Conservation (phyloP, 208 protist species). For the Leishmania turanica region DNA sequence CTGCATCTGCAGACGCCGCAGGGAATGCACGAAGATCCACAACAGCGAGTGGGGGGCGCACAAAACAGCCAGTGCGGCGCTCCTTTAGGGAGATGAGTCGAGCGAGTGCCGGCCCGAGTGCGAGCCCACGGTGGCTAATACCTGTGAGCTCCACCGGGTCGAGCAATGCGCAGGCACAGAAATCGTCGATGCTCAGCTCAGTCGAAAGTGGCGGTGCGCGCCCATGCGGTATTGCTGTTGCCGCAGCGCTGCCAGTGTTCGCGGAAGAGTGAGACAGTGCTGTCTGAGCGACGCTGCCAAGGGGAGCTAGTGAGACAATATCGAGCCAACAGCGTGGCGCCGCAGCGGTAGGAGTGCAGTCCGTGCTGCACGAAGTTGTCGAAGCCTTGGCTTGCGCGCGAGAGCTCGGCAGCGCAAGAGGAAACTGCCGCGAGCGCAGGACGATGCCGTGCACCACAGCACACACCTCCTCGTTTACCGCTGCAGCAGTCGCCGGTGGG, state of each 20-base stretch:
- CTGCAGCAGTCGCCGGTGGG: background rate
- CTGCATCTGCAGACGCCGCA: background rate
- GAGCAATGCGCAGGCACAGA: slow-evolving; percentile 38
- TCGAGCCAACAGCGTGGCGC: slow-evolving; percentile 11
- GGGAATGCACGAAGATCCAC: slow-evolving; percentile 2
- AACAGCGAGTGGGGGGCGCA: slow-evolving; percentile 20
- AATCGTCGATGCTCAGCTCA: background rate
- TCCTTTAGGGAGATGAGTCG: slow-evolving; percentile 41
- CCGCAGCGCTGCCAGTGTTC: slow-evolving; percentile 1
- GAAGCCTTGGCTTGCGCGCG: background rate
- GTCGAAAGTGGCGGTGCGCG: background rate
- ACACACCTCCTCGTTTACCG: background rate
- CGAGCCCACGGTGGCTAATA: slow-evolving; percentile 43
- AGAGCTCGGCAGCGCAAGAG: background rate
- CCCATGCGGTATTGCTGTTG: background rate
- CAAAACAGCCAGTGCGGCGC: slow-evolving; percentile 15
- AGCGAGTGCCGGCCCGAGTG: slow-evolving; percentile 51
- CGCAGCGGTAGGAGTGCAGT: background rate
- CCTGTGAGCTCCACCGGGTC: slow-evolving; percentile 56
- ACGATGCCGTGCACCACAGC: slow-evolving; percentile 53
- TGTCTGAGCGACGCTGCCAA: background rate
- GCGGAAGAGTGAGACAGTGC: background rate
- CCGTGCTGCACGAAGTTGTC: background rate
- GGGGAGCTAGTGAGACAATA: slow-evolving; percentile 4
- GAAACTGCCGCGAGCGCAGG: slow-evolving; percentile 36